Base-by-base conservation (phyloP, 805 yeast genomes). In the Sugiyamaella floridensis region DNA sequence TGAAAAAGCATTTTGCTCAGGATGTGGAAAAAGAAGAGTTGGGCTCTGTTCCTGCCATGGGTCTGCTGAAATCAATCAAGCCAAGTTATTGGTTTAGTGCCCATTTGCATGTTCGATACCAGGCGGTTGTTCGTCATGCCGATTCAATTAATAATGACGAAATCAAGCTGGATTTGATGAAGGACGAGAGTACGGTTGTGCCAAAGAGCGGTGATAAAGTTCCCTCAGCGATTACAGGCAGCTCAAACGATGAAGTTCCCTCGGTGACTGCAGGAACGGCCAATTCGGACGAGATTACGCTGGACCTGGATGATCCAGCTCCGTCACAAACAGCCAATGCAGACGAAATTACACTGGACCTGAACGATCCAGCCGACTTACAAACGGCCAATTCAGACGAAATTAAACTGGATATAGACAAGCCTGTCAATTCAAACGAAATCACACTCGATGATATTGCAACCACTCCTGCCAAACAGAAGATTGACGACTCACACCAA, bases 11-110 rank as follows among this genome's bases (percentile, higher is more conserved):
- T 61, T 86, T 93, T 66, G 72, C 69, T 54, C 60, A 62, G 1
- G 98, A 92, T 66, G 76, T 89, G 1, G 68, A 73, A 1, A 69
- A 69, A 1, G 79, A 81, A 1, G 70, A 70, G 15, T 70, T 92
- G 47, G 99, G 99, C 0, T 85, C 85, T 15, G 88, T 90, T 0
- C 73, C 84, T 7, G 79, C 80, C 47, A 74, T 78, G 72, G 69
- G 71, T 18, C 64, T 89, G 14, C 67, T 93, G 58, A 60, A 72
- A 20, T 60, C 63, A 14, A 57, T 88, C 50, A 73, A 70, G 60
- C 98, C 98, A 0, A 57, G 66, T 15, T 73, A 78, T 65, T 93
- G 98, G 99, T 79, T 87, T 55, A 81, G 93, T 59, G 95, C 95
- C 10, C 99, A 93, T 71, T 67, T 93, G 52, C 99, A 93, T 67